These are phyloP conservation scores for Candida morakotiae DNA, from an alignment of 805 yeast species.

Conservation along the genomic window DNA sequence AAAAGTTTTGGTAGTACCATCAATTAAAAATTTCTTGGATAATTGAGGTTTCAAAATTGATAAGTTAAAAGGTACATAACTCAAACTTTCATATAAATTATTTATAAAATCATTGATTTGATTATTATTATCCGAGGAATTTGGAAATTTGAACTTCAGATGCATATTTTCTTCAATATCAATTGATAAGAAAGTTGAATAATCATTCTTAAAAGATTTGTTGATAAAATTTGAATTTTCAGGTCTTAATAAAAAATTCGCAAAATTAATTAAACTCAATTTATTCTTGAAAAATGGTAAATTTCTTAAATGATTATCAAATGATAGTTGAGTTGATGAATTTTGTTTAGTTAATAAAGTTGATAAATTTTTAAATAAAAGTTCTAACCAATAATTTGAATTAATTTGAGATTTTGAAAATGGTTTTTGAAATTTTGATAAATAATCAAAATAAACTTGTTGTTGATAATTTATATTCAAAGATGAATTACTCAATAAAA, in stretches of 20 bases:
- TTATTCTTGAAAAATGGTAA: conserved; percentile 22
- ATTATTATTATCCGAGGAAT: conserved; percentile 20
- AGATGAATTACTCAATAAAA: conserved; percentile 22
- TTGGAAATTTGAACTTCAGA: conserved; percentile 22
- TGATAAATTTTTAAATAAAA: conserved; percentile 19
- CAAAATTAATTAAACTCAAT: conserved; percentile 20
- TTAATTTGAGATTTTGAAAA: conserved; percentile 29
- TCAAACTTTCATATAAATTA: conserved; percentile 26
- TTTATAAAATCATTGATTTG: conserved; percentile 23
- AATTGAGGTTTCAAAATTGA: conserved; percentile 17
- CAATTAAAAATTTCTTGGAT: conserved; percentile 28
- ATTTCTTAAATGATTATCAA: conserved; percentile 12
- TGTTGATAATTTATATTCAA: conserved; percentile 8
- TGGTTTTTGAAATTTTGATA: conserved; percentile 17
- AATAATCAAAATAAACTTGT: conserved; percentile 26
- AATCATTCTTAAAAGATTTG: conserved; percentile 22
- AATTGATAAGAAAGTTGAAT: conserved; percentile 17
- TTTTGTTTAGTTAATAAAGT: conserved; percentile 15
- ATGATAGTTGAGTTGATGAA: conserved; percentile 12
- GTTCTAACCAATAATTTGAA: conserved; percentile 31
- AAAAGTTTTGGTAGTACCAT: conserved; percentile 28
- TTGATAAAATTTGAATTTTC: conserved; percentile 14
- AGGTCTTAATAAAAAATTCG: conserved; percentile 23
- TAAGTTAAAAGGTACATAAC: conserved; percentile 18
- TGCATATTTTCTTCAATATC: conserved; percentile 16